These are phyloP conservation scores for Penicillium turbatum DNA, from an alignment of 495 filamentous ascomycete genomes.

Conservation along the genomic window DNA sequence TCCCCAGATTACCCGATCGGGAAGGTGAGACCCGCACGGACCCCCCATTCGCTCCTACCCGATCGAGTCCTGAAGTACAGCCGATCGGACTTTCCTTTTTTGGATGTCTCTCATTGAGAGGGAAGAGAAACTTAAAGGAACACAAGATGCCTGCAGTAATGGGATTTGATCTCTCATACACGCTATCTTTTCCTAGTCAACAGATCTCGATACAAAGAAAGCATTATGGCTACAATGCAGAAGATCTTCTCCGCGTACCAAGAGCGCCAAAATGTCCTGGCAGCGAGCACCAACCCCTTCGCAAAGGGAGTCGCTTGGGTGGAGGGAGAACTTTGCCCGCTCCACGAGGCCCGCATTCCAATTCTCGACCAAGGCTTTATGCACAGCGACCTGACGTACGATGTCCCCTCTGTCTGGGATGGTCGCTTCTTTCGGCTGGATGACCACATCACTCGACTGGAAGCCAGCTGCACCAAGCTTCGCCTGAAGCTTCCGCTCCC, in stretches of 20 bases:
- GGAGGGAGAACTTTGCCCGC: conserved; percentile 26
- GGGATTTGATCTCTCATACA: neutral
- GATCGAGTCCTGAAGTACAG: neutral
- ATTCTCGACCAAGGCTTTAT: conserved; percentile 40
- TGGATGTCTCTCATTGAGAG: neutral
- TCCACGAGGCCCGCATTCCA: conserved; percentile 35
- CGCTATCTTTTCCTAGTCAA: neutral
- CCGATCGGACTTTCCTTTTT: neutral
- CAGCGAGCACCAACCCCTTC: conserved; percentile 28
- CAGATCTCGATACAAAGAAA: neutral
- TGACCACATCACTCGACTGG: conserved; percentile 33
- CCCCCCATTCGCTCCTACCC: neutral
- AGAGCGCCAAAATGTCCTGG: conserved; percentile 21
- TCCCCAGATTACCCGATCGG: neutral
- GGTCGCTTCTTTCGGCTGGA: conserved; percentile 38
- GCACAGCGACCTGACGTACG: conserved; percentile 41
- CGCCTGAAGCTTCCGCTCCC: conserved; percentile 34
- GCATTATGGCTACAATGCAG: conserved; percentile 31
- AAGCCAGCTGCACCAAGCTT: conserved; percentile 33
- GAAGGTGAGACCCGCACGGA: no score
- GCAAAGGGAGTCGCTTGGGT: conserved; percentile 36
- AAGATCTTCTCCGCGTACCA: conserved; percentile 28
- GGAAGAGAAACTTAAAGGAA: no score
- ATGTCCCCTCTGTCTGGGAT: conserved; percentile 41
- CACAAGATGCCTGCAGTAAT: neutral